Evolutionary conservation across 352 stramenopile species (phyloP), one percentile per base, ranked within the genome.

Genomic region (Phytophthora sojae): DNA sequence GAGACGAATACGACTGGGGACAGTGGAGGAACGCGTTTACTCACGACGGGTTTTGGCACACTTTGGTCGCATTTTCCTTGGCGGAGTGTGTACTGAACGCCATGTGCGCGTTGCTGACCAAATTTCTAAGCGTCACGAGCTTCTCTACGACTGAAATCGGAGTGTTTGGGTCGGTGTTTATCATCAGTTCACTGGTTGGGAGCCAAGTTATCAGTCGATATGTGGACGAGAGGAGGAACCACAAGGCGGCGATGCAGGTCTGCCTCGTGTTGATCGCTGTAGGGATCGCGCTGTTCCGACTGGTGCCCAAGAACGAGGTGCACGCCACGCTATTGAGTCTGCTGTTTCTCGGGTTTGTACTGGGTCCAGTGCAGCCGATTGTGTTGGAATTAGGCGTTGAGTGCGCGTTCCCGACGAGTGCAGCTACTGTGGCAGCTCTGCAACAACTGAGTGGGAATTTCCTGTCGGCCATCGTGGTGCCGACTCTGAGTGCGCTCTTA

Each of bases 371-470:
- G 6, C 85, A 92, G 44, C 85, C 85, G 1, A 86, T 92, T 39
- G 80, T 82, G 11, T 55, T 92, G 14, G 85, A 92, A 39, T 58
- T 92, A 2, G 83, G 83, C 6, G 85, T 93, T 11, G 85, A 93
- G 50, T 93, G 85, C 42, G 79, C 85, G 9, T 90, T 89, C 50
- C 85, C 85, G 5, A 93, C 85, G 7, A 93, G 83, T 44, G 85
- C 87, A 44, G 82, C 85, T 23, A 91, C 85, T 0, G 85, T 93
- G 19, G 85, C 85, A 25, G 85, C 85, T 44, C 71, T 93, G 1
- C 81, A 93, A 57, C 85, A 93, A 57, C 81, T 93, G 44, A 90
- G 83, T 60, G 85, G 85, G 9, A 93, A 93, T 53, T 86, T 90
- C 21, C 57, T 93, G 0, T 93, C 85, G 51, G 85, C 82, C 6